Evolutionary conservation across 2,329 filamentous ascomycete genomes (phyloP).

Genomic region (Diplodia corticola): DNA sequence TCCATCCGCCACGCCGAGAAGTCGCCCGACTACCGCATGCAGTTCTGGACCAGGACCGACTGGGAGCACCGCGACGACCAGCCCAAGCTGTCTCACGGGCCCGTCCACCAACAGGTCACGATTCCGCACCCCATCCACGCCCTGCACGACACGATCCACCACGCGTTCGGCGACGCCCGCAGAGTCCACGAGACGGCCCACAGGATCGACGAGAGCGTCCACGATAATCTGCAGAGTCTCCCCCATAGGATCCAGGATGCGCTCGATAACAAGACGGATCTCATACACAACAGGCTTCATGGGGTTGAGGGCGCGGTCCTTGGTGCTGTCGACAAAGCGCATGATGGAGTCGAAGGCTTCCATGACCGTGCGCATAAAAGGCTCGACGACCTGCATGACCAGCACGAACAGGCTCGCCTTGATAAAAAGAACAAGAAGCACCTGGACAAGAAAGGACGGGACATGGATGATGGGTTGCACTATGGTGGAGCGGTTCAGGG

Average conservation of each 20-base stretch:
- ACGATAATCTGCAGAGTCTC: not conserved
- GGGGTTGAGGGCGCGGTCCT: not conserved
- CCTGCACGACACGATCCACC: not conserved
- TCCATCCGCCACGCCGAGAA: not conserved
- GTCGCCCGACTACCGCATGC: not conserved
- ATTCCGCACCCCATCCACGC: not conserved
- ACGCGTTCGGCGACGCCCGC: not conserved
- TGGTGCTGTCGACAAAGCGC: not conserved
- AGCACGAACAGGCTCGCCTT: not conserved
- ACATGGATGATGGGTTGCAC: no score
- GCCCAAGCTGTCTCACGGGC: not conserved
- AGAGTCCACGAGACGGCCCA: not conserved
- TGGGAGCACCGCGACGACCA: not conserved
- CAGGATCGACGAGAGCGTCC: not conserved
- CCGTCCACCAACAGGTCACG: not conserved
- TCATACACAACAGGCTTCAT: not conserved
- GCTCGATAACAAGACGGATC: not conserved
- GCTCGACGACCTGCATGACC: not conserved
- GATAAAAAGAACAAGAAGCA: not conserved
- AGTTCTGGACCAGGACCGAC: not conserved
- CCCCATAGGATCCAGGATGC: not conserved
- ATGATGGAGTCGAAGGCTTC: not conserved
- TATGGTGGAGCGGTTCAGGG: no score
- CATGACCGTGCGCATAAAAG: not conserved
- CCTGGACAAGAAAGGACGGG: no score